Evolutionary conservation across 139 green algal genomes (phyloP), one percentile per base, ranked within the genome.

Genomic region (Eudorina sp.): DNA sequence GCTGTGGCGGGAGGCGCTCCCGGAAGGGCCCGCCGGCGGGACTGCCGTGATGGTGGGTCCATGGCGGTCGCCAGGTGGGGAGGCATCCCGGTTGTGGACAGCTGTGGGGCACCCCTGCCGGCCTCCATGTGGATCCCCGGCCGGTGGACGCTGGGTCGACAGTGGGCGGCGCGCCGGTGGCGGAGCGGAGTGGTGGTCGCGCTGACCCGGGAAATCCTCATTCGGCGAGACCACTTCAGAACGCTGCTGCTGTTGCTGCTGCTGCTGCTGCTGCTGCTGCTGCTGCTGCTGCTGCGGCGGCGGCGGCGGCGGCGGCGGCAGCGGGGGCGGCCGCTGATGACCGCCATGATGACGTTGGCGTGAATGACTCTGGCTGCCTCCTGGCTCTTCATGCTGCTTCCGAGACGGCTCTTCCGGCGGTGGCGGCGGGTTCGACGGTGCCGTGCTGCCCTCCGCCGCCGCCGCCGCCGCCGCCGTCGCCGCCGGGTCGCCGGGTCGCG

Each of bases 191-290:
- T 66, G 55, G 27, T 66, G 55, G 23, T 11, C 23, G 29, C 27
- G 55, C 55, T 25, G 23, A 34, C 29, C 5, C 29, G 5, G n/a
- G n/a, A n/a, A n/a, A n/a, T n/a, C n/a, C n/a, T n/a, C n/a, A n/a
- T n/a, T n/a, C n/a, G n/a, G n/a, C n/a, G n/a, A n/a, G n/a, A n/a
- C n/a, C n/a, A n/a, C n/a, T n/a, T n/a, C n/a, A n/a, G n/a, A n/a
- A n/a, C n/a, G 18, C 23, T 34, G 53, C 1, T 29, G 25, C 16
- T n/a, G 1, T 62, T 43, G 4, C 43, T 53, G 70, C 43, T 79
- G 41, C 27, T 79, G 70, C 70, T 79, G 38, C 38, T 79, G 70
- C 40, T 34, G 69, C 36, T 77, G 36, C 36, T 51, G 69, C 69
- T 53, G 19, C 64, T 43, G 64, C 19, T 41, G 19, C 64, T 74